Base-by-base conservation (phyloP, 2,329 filamentous ascomycete species). In the Ascocoryne sarcoides region DNA sequence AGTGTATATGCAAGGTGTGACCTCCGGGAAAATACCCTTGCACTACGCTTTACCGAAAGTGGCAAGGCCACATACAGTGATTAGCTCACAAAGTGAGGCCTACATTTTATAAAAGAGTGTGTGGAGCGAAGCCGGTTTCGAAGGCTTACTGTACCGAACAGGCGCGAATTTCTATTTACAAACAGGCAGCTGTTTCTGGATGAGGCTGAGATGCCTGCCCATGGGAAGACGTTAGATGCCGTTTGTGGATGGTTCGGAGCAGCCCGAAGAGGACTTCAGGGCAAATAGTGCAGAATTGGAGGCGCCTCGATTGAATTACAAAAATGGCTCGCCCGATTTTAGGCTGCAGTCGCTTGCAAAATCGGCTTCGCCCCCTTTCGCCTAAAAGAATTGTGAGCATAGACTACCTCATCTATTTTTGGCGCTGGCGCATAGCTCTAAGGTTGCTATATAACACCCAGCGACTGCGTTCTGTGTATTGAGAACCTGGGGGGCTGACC, bases 361-460 rank as follows among this genome's bases (percentile, higher is more conserved):
- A 35, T 40, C 38, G 31, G 38, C 32, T 35, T 40, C 32, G 32
- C 10, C 19, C 30, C 37, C 20, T 39, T 26, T 33, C 20, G 18
- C 19, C 19, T 26, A 28, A 39, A 39, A 39, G 34, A 20, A 35
- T 29, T 40, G 14, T 40, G 38, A 40, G 38, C 38, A 40, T 31
- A 40, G 38, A 40, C 38, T 32, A 40, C 12, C 3, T 30, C 21
- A 30, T 12, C 38, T 32, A 30, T 30, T 29, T 37, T 39, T 33
- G 20, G 37, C 29, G 37, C 30, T 33, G 14, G 19, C 29, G 16
- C 35, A 18, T 32, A 32, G 10, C 36, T 20, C 36, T n/a, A 37
- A 37, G n/a, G 20, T 31, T 38, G 26, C 26, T 32, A 3, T 26
- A 19, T 39, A 19, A 33, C 30, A 36, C n/a, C 37, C 20, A 34